Evolutionary conservation across 805 yeast species (phyloP), one percentile per base, ranked within the genome.

Genomic region (Peterozyma toletana): DNA sequence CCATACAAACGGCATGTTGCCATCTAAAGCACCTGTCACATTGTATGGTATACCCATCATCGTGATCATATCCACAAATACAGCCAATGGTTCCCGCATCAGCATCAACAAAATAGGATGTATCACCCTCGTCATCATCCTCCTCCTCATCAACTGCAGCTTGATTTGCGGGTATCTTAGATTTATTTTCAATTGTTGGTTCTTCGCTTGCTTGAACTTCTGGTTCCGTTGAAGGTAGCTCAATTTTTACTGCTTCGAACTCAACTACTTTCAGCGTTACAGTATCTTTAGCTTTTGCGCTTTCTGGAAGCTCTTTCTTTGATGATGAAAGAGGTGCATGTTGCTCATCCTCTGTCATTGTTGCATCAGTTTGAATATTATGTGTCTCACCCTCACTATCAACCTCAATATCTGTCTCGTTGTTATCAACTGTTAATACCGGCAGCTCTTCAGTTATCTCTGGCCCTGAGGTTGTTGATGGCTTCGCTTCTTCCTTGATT

Each of bases 1-100:
- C 84, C 77, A 88, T 86, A 62, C 98, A 90, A n/a, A 77, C 70
- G 27, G 93, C 89, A 64, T 90, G 98, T 59, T 90, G 96, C 97
- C 97, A 90, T 49, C 96, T 77, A 60, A 77, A 82, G 61, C 98
- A 90, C 31, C 78, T 73, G 59, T 89, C 96, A 66, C 99, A 93
- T 64, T 93, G 98, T 49, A 93, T 86, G 18, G 95, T 90, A 56
- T 87, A 83, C 0, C 97, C 97, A 53, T 91, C 93, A 63, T 88
- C 96, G 48, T 87, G 95, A 46, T 80, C 86, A 52, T 71, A 80
- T 1, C 80, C 88, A 69, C 98, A 91, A 9, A 90, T 78, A 64
- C 98, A 91, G 2, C 96, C 87, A 43, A 91, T 90, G 0, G 79
- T 63, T 0, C 96, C 96, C 2, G 91, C 72, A 58, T 90, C 95